Evolutionary conservation across 78 protist species (phyloP), one percentile per base, ranked within the genome.

Genomic region (Cavenderia fasciculata): DNA sequence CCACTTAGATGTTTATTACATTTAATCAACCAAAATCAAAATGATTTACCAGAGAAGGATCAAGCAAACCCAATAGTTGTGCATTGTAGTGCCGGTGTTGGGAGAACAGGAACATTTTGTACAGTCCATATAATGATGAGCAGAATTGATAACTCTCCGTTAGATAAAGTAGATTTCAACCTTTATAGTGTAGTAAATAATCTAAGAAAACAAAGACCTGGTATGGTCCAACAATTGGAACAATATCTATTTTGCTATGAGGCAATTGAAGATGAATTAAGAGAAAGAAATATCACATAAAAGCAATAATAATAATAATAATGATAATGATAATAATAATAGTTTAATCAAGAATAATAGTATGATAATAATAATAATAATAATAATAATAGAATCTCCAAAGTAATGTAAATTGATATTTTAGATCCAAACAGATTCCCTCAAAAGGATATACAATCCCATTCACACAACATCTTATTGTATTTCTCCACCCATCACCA

Each of bases 71-170:
- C 97, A 8, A 79, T 93, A 6, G 66, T 95, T 1, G 95, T 93
- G 3, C 97, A 95, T 61, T 95, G 97, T 86, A 68, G 92, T 57
- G 97, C 95, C 0, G 97, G 97, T 31, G 87, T 95, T 40, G 97
- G 97, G 6, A 85, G 97, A 51, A 93, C 96, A 5, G 97, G 97
- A 18, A 92, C 95, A 29, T 95, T 93, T 66, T 82, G 87, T n/a
- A 87, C 95, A 18, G 75, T 91, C n/a, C 96, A 93, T n/a, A 74
- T 69, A 1, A 46, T 62, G 41, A 78, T 79, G 25, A 85, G 70
- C 25, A 71, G 62, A 23, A 73, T 36, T 56, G 62, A 73, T n/a
- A 73, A 73, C 54, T 23, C n/a, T 6, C 43, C 52, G 29, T 4
- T n/a, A 12, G 10, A 10, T 34, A 12, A 29, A 47, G 68, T 93